phyloP scores from a whole-genome alignment of 2,329 filamentous ascomycete species.

The Nemania sp. region DNA sequence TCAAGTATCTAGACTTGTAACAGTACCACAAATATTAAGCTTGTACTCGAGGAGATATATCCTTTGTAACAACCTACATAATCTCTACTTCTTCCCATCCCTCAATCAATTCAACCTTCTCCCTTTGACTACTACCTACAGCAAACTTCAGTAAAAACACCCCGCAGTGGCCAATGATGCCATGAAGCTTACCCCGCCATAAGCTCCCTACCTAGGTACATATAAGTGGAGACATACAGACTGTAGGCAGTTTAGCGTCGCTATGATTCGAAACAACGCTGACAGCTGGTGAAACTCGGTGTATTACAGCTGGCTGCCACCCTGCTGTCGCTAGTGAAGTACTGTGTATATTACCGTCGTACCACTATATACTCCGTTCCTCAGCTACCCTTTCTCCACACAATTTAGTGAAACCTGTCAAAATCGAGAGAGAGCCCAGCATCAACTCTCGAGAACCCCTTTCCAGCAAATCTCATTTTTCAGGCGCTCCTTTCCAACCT shows the following conservation, averaged over 20 bases:
- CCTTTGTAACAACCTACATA: too few species aligned
- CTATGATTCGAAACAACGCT: not conserved
- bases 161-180: conserved; percentile 31
- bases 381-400: conserved; percentile 45
- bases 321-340: conserved; percentile 10
- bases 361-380: not conserved
- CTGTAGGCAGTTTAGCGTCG: not conserved
- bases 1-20: not conserved
- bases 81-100: too few species aligned
- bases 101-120: too few species aligned
- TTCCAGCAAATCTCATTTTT: conserved; percentile 3
- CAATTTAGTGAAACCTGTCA: conserved; percentile 54
- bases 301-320: conserved; percentile 27
- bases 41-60: too few species aligned
- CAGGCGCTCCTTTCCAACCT: conserved; percentile 10
- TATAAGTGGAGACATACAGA: not conserved
- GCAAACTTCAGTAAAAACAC: not conserved
- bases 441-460: conserved; percentile 30
- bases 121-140: too few species aligned
- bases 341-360: conserved; percentile 12
- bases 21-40: not conserved
- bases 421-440: conserved; percentile 47
- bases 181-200: conserved; percentile 33
- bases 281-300: not conserved
- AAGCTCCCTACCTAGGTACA: not conserved